phyloP scores from a whole-genome alignment of 495 filamentous ascomycete species.

The Xylaria bambusicola region DNA sequence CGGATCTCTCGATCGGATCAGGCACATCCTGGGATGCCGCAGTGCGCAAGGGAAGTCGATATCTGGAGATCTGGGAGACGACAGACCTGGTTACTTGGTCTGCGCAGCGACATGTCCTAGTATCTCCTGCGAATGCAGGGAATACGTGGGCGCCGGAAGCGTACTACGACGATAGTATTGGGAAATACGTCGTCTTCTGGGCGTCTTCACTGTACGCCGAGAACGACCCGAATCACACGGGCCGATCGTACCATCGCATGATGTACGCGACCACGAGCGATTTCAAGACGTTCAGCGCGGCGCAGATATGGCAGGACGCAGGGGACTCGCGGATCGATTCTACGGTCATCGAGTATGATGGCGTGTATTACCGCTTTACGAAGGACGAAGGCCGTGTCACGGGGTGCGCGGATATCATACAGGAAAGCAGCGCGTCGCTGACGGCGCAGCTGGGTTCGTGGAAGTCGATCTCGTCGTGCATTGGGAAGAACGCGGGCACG shows the following conservation, averaged over 20 bases:
- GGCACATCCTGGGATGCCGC: conserved; percentile 27
- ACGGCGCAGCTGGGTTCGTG: conserved; percentile 14
- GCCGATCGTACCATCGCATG: conserved; percentile 24
- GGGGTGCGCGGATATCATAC: conserved; percentile 26
- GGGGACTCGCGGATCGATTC: conserved; percentile 28
- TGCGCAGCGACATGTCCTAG: conserved; percentile 26
- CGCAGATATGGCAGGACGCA: conserved; percentile 28
- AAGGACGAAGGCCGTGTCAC: conserved; percentile 25
- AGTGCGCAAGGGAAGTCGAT: conserved; percentile 21
- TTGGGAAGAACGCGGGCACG: conserved; percentile 24
- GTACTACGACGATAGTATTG: conserved; percentile 23
- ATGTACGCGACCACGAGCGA: conserved; percentile 24
- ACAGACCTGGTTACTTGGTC: conserved; percentile 24
- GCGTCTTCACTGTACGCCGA: conserved; percentile 25
- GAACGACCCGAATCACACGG: conserved; percentile 15
- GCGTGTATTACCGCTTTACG: conserved; percentile 29
- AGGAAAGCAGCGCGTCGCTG: conserved; percentile 19
- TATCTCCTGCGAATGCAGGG: conserved; percentile 21
- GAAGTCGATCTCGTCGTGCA: conserved; percentile 21
- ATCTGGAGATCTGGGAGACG: conserved; percentile 29
- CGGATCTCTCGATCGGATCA: conserved; percentile 27
- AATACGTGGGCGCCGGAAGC: conserved; percentile 31
- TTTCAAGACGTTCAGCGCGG: conserved; percentile 26
- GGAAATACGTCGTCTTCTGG: conserved; percentile 27
- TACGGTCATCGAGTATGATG: conserved; percentile 18